Evolutionary conservation across 2,329 filamentous ascomycete genomes (phyloP), one percentile per base, ranked within the genome.

Genomic region (Lojkania enalia): DNA sequence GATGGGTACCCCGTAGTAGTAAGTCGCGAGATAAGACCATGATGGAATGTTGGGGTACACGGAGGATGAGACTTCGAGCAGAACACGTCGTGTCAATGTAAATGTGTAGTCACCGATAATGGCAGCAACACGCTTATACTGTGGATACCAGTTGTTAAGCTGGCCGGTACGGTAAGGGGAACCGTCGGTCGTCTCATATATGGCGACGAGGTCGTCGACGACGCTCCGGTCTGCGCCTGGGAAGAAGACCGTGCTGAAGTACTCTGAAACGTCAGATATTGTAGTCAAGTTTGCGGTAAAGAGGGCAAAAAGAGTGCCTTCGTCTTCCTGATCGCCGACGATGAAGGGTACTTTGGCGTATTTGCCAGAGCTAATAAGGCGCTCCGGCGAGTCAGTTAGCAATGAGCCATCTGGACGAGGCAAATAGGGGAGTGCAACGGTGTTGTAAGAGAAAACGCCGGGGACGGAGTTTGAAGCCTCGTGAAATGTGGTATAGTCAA

Each of bases 21-120:
- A 91, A 0, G 82, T 85, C 0, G 84, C 72, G 1, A 94, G 77
- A 69, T 90, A 94, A 0, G 85, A 88, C 86, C 87, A 94, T 1
- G 75, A 72, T 0, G 83, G 82, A 0, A 90, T 81, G 20, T 68
- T 55, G 0, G 84, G 83, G 51, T 83, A 77, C 11, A 72, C 69
- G 1, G 69, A 42, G 0, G 64, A 59, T 1, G 80, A 66, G 0
- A 60, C 45, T 12, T 75, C 61, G 16, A 94, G 78, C 64, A 87
- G 84, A 4, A 77, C 48, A 13, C 88, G 82, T 1, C 88, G 82
- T 0, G 82, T 81, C 0, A 94, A 75, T 0, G 85, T 90, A 69
- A 92, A 92, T 1, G 81, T 80, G 0, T 89, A 58, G 61, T 94
- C 88, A 12, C 88, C 88, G 0, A 91, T 73, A 19, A 92, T 80